Conservation (phyloP, 257 asterid species). For the Salvia rosmarinus region DNA sequence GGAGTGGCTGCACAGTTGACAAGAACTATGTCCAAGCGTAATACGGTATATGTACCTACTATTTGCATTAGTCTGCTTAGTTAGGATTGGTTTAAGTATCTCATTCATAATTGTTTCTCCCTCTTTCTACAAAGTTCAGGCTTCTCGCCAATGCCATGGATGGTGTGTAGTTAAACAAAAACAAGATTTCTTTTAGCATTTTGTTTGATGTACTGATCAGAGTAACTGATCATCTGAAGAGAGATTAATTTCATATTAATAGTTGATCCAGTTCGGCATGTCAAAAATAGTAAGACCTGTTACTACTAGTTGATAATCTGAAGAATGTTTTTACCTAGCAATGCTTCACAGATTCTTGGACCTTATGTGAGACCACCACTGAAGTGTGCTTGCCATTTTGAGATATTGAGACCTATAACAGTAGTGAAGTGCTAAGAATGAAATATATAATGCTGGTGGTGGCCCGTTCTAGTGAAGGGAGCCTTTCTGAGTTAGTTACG, state of each 20-base stretch:
- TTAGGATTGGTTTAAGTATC: constrained; percentile 20
- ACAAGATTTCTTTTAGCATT: neutral
- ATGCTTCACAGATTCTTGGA: constrained; percentile 1
- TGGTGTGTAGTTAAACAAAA: neutral
- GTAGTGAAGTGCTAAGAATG: constrained; percentile 2
- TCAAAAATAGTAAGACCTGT: neutral
- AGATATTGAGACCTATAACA: constrained; percentile 14
- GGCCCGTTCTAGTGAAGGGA: neutral
- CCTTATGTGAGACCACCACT: constrained; percentile 4
- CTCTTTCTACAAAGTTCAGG: neutral
- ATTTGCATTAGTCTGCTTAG: constrained; percentile 20
- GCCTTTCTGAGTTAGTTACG: neutral
- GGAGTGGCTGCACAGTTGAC: constrained; percentile 99
- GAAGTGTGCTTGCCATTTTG: neutral
- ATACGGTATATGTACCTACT: constrained; percentile 63
- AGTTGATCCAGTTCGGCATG: constrained; percentile 15
- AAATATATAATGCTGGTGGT: constrained; percentile 11
- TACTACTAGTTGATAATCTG: constrained; percentile 3
- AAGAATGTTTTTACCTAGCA: constrained; percentile 4
- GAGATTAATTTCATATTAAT: neutral
- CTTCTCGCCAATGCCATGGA: constrained; percentile 3
- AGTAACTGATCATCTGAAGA: constrained; percentile 10
- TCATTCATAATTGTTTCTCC: constrained; percentile 15
- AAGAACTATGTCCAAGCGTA: constrained; percentile 98
- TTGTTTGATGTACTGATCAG: neutral